Evolutionary conservation across 2,329 filamentous ascomycete genomes (phyloP), one percentile per base, ranked within the genome.

Genomic region (Tolypocladium tropicale): DNA sequence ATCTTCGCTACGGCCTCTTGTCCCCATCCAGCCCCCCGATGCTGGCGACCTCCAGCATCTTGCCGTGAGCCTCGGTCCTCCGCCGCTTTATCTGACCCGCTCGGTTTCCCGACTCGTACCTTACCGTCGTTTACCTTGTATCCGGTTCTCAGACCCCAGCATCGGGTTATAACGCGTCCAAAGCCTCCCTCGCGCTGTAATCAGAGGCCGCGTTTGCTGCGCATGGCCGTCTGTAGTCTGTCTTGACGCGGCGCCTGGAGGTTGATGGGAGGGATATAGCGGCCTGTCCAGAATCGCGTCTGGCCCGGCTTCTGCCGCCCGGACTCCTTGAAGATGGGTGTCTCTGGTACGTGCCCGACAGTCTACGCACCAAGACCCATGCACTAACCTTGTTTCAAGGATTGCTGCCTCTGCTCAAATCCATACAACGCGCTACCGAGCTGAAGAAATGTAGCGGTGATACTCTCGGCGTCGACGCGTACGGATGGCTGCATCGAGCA

Each of bases 401-500:
- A 49, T 83, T 99, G 55, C 80, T 97, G 36, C 90, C 90, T 39
- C 79, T 97, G 58, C 84, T 99, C 59, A 97, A 97, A 74, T 97
- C 94, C 50, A 97, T 99, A 55, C 94, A 99, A 58, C 91, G 89
- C 67, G 88, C 89, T 67, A 88, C 84, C 53, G 88, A 90, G 63
- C 78, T 99, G 58, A 95, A 91, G 69, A 91, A 91, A 66, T 96
- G 89, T 71, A 76, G 82, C 14, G 94, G 93, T 53, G 86, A 95
- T 72, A 95, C 88, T 1, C 81, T 99, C 51, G 95, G 89, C n/a
- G 86, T 99, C 37, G 94, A 99, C 71, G 93, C 89, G 56, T 99
- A 99, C 78, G 94, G 93, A 69, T 99, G 95, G 94, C 84, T 99
- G 55, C 94, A 99, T 72, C 87, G 94, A 63, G 95, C 92, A 55